phyloP scores from a whole-genome alignment of 768 basidiomycete species.

The Agrocybe praecox region DNA sequence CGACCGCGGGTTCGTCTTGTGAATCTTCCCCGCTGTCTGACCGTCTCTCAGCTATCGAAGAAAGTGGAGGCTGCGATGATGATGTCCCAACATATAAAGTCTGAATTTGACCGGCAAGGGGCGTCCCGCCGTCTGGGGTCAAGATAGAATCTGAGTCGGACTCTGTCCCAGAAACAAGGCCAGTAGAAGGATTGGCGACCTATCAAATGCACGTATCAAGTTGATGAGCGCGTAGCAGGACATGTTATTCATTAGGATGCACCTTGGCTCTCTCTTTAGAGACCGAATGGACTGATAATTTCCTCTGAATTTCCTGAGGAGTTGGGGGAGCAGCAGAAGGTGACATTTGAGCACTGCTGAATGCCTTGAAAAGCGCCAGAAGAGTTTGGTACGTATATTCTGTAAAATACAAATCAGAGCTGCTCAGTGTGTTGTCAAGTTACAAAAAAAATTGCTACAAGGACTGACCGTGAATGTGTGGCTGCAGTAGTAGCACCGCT shows the following conservation, averaged over 20 bases:
- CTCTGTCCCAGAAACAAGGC: conserved; percentile 70
- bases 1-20: conserved; percentile 74
- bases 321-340: conserved; percentile 68
- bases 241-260: conserved; percentile 6
- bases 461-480: background rate
- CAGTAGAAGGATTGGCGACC: conserved; percentile 22
- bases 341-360: conserved; percentile 26
- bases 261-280: conserved; percentile 49
- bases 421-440: too few relatives aligned
- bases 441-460: too few relatives aligned
- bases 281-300: conserved; percentile 76
- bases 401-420: too few relatives aligned
- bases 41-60: conserved; percentile 77
- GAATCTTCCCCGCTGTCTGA: conserved; percentile 76
- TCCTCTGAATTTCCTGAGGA: conserved; percentile 84
- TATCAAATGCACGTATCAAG: background rate
- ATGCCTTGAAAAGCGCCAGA: background rate
- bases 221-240: background rate
- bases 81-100: conserved; percentile 32
- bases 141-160: conserved; percentile 83
- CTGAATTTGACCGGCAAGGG: conserved; percentile 33
- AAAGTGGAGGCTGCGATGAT: conserved; percentile 55
- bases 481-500: background rate
- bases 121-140: conserved; percentile 51
- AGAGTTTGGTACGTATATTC: too few relatives aligned